These are phyloP conservation scores for Bolboschoenoplectus hybrid DNA, from an alignment of 202 grass and related monocot species.

Conservation along the genomic window DNA sequence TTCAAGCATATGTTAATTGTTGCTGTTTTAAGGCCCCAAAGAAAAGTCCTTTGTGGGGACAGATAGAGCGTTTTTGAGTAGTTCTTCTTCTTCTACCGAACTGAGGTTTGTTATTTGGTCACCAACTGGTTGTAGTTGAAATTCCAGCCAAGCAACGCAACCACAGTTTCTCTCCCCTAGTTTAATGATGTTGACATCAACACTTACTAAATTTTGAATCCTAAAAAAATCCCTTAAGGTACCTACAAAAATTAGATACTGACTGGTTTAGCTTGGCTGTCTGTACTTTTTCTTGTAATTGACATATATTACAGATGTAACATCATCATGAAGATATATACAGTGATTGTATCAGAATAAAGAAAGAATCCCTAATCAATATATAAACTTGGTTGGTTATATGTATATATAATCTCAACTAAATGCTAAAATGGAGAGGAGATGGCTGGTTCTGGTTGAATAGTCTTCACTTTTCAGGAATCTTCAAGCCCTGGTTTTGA, in stretches of 20 bases:
- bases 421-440: background rate
- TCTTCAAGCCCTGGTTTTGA: background rate
- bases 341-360: background rate
- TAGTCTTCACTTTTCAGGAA: background rate
- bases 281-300: background rate
- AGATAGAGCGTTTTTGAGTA: background rate
- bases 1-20: background rate
- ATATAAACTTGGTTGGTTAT: background rate
- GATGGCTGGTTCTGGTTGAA: background rate
- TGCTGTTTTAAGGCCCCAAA: background rate
- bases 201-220: background rate
- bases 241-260: background rate
- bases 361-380: background rate
- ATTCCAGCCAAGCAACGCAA: conserved; percentile 31
- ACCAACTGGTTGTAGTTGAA: conserved; percentile 28
- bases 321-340: conserved; percentile 12
- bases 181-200: conserved; percentile 8
- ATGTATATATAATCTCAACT: background rate
- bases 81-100: conserved; percentile 16
- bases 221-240: background rate
- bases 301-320: background rate
- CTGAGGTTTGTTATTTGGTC: conserved; percentile 22
- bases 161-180: background rate
- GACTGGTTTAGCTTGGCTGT: background rate
- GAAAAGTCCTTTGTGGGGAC: conserved; percentile 16